Percentiles rank a stretch among this genome's conserved stretches.
phyloP scores from a whole-genome alignment of 2,329 filamentous ascomycete species.

The Furcasterigmium furcatum region DNA sequence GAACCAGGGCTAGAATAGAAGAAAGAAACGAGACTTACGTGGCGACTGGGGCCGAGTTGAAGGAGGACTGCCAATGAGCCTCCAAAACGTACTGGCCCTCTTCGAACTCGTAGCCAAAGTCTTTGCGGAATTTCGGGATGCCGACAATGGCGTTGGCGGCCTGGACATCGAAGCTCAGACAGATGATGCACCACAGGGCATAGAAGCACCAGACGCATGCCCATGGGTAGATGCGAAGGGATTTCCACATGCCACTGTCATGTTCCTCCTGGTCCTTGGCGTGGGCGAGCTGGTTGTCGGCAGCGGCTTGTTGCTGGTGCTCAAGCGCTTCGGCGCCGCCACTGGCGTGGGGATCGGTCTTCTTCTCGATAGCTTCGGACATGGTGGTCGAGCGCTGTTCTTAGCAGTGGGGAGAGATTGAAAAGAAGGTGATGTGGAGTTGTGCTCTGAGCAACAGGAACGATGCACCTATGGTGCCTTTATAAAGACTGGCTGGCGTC shows the following conservation, averaged over 20 bases:
- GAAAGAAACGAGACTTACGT: too few species aligned
- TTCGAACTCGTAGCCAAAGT: conserved; percentile 33
- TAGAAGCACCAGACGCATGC: conserved; percentile 29
- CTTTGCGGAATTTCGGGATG: conserved; percentile 38
- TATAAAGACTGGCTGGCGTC: too few species aligned
- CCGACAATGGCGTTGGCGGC: conserved; percentile 33
- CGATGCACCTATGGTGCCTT: too few species aligned
- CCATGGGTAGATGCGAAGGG: conserved; percentile 16
- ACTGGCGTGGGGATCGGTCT: too few species aligned
- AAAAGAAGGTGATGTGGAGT: too few species aligned
- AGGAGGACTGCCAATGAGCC: conserved; percentile 38
- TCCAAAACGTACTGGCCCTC: conserved; percentile 32
- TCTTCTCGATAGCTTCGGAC: too few species aligned
- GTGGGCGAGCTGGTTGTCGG: conserved; percentile 3
- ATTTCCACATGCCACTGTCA: conserved; percentile 13
- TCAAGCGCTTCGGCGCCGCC: too few species aligned
- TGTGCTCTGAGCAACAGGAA: too few species aligned
- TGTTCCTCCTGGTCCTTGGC: conserved; percentile 21
- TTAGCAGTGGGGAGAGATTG: too few species aligned
- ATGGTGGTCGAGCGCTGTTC: too few species aligned
- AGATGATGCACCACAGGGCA: conserved; percentile 32
- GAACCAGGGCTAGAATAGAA: too few species aligned
- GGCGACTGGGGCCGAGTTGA: conserved; percentile 35
- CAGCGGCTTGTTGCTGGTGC: too few species aligned
- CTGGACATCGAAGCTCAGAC: conserved; percentile 35